Base-by-base conservation (phyloP, 2,329 filamentous ascomycete genomes). In the Stagonosporopsis tanaceti region DNA sequence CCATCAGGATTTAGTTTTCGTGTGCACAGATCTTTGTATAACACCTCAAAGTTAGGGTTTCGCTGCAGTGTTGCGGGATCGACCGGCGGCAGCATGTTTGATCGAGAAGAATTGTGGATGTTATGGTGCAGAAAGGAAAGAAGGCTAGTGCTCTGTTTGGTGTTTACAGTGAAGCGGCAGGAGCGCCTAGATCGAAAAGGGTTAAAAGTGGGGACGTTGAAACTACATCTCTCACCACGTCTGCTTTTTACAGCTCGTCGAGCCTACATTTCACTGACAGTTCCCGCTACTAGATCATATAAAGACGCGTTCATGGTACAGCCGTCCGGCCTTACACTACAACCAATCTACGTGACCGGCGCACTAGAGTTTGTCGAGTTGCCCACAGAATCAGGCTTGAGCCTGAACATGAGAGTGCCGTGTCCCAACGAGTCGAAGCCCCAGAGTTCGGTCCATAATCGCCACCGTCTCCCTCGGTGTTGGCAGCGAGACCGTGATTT, bases 21-120 rank as follows among this genome's bases (percentile, higher is more conserved):
- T 0, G 71, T 68, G 42, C 73, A 76, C 0, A 82, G 65, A 60
- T 82, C 79, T 42, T 77, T 75, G 65, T 81, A 81, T 1, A 82
- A 66, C 0, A 74, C 67, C 15, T 78, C 77, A 52, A 82, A 82
- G 32, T 75, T 77, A 0, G 79, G 77, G 50, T 82, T 81, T 0
- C 72, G 68, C 24, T 77, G 63, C 0, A 80, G 57, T 0, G 76
- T 63, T 1, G 58, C 57, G 0, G 76, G 71, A 25, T 79, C 73
- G 1, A 80, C 67, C 22, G 78, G 79, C 1, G 78, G 78, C 6
- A 80, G 64, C 79, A 81, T 81, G 15, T 11, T 63, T 20, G 12
- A 9, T 27, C 17, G 17, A 17, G 15, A 20, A 39, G 20, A 12
- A 6, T 38, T 35, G 44, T n/a, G 17, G 28, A n/a, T 15, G 32